These are phyloP conservation scores for Anisogramma anomala DNA, from an alignment of 2,329 filamentous ascomycete species.

Conservation along the genomic window DNA sequence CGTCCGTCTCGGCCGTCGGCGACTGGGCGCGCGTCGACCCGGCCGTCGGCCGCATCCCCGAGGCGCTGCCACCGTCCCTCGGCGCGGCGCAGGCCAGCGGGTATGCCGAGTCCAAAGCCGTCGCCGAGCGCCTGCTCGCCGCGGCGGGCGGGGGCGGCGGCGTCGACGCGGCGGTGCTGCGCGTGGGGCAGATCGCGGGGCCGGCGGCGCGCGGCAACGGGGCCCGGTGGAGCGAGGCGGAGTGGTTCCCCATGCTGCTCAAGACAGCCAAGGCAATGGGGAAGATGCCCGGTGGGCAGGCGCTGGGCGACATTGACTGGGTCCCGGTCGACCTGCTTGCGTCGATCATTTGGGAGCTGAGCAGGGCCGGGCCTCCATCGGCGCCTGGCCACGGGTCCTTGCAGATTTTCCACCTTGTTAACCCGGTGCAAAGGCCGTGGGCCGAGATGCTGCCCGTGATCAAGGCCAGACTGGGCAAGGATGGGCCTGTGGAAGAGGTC, in stretches of 20 bases:
- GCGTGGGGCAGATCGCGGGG: constrained; percentile 17
- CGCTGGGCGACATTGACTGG: constrained; percentile 15
- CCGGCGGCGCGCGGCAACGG: constrained; percentile 4
- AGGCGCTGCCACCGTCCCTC: constrained; percentile 6
- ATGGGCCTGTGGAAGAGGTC: neutral
- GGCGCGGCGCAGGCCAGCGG: constrained; percentile 10
- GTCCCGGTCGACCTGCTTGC: constrained; percentile 14
- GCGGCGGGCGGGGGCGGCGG: constrained; percentile 2
- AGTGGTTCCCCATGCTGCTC: constrained; percentile 17
- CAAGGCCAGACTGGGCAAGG: neutral
- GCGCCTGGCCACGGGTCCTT: neutral
- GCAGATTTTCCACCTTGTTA: constrained; percentile 1
- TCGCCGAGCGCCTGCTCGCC: constrained; percentile 14
- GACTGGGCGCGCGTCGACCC: constrained; percentile 9
- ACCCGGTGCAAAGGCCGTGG: constrained; percentile 2
- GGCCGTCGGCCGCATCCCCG: constrained; percentile 3
- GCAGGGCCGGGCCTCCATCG: no score
- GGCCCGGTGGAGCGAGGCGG: constrained; percentile 14
- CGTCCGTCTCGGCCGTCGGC: constrained; percentile 15
- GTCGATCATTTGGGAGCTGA: constrained; percentile 14
- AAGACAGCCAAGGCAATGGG: constrained; percentile 9
- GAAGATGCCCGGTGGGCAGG: constrained; percentile 14
- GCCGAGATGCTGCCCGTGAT: neutral
- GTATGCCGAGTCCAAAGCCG: constrained; percentile 16
- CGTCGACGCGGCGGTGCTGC: constrained; percentile 8